Conservation (phyloP, 768 basidiomycete genomes). For the Hirschioporus abietinus region DNA sequence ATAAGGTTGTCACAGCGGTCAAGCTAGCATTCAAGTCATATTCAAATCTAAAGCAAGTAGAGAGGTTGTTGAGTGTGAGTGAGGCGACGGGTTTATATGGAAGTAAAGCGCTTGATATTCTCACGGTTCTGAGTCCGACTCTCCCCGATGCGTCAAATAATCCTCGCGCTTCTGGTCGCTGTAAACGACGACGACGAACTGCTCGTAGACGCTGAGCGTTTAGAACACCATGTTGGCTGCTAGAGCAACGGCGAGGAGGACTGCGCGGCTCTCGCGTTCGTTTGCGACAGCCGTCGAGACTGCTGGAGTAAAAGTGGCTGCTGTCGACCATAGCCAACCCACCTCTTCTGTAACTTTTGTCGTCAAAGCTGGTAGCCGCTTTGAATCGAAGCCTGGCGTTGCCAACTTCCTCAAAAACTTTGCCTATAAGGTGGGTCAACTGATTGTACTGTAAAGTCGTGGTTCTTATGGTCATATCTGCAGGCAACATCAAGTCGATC, state of each 20-base stretch:
- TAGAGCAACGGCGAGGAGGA: slow-evolving; percentile 54
- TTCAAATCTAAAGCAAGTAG: neutral
- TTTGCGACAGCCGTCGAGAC: slow-evolving; percentile 83
- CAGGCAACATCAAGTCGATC: slow-evolving; percentile 86
- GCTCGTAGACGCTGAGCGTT: neutral
- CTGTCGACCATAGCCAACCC: slow-evolving; percentile 76
- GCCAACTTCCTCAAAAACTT: slow-evolving; percentile 97
- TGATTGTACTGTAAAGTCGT: neutral
- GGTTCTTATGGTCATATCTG: slow-evolving; percentile 8
- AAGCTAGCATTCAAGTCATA: neutral
- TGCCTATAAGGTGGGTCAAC: slow-evolving; percentile 85
- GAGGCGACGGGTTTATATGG: no score
- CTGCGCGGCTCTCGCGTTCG: slow-evolving; percentile 53
- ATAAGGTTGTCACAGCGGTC: no score
- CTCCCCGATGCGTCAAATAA: neutral
- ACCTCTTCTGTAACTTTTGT: slow-evolving; percentile 85
- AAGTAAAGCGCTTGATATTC: no score
- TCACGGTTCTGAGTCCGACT: neutral
- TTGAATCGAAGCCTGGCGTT: slow-evolving; percentile 82
- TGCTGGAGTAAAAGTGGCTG: slow-evolving; percentile 80
- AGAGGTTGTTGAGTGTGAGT: no score
- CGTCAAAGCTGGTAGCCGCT: slow-evolving; percentile 89
- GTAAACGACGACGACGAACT: neutral
- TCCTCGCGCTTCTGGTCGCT: neutral
- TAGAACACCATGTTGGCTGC: slow-evolving; percentile 45